These are phyloP conservation scores for Microbotryum silenes-acaulis DNA, from an alignment of 1,284 basidiomycete species.

Conservation along the genomic window DNA sequence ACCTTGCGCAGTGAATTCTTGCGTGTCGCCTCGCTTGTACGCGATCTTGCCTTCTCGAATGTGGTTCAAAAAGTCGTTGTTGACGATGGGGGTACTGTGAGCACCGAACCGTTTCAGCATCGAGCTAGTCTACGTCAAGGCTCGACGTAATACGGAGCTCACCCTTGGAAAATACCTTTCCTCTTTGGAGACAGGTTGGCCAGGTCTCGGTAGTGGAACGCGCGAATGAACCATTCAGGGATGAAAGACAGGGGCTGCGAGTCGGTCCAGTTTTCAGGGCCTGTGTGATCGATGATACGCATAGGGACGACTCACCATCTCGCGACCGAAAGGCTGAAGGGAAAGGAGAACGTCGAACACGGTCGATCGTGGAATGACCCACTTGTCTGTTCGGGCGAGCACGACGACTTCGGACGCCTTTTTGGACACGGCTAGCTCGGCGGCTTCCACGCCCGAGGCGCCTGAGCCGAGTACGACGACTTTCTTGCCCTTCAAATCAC, in stretches of 20 bases:
- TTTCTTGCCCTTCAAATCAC: slow-evolving; percentile 46
- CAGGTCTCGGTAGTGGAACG: slow-evolving; percentile 52
- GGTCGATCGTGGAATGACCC: slow-evolving; percentile 52
- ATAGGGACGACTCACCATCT: slow-evolving; percentile 45
- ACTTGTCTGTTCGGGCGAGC: slow-evolving; percentile 45
- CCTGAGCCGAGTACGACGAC: slow-evolving; percentile 54
- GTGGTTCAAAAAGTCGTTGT: slow-evolving; percentile 51
- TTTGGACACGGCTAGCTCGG: slow-evolving; percentile 50
- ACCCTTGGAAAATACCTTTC: slow-evolving; percentile 47
- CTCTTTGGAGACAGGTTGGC: slow-evolving; percentile 46
- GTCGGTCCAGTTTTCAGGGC: background rate
- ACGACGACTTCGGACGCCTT: slow-evolving; percentile 48
- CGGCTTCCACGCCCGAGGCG: slow-evolving; percentile 56
- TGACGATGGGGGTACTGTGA: slow-evolving; percentile 47
- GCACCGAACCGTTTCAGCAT: background rate
- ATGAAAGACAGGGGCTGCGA: slow-evolving; percentile 39
- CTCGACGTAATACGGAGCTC: slow-evolving; percentile 31
- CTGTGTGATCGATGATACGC: slow-evolving; percentile 38
- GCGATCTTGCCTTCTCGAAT: slow-evolving; percentile 49
- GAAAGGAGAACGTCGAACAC: slow-evolving; percentile 52
- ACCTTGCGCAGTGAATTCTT: slow-evolving; percentile 46
- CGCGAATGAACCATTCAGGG: slow-evolving; percentile 49
- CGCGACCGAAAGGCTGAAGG: slow-evolving; percentile 53
- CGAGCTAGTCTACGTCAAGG: background rate
- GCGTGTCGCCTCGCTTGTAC: slow-evolving; percentile 53